Evolutionary conservation across 805 yeast species (phyloP).

Genomic region (Saccharomycopsis sp.): DNA sequence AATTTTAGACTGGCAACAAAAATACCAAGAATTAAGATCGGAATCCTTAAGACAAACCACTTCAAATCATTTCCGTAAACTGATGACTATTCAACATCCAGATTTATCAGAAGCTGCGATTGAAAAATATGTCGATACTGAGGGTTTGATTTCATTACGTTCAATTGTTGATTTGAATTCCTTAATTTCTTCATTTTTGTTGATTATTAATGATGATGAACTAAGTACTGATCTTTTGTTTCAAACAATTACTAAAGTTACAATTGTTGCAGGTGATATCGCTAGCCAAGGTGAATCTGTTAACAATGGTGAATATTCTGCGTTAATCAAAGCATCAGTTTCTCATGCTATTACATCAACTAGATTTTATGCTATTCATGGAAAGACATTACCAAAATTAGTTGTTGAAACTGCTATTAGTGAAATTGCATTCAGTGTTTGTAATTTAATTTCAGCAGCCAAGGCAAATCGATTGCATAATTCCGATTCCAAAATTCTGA

Average conservation of each 20-base stretch:
- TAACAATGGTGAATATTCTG: constrained; percentile 34
- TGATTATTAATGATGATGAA: constrained; percentile 23
- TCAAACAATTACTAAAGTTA: constrained; percentile 43
- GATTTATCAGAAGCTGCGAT: constrained; percentile 27
- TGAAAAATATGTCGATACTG: constrained; percentile 26
- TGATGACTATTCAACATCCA: constrained; percentile 20
- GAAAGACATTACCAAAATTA: constrained; percentile 58
- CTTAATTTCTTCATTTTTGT: constrained; percentile 31
- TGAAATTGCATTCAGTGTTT: constrained; percentile 61
- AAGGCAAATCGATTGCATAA: constrained; percentile 32
- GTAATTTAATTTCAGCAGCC: constrained; percentile 50
- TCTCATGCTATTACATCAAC: constrained; percentile 72
- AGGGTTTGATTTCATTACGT: constrained; percentile 42
- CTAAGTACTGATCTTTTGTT: constrained; percentile 38
- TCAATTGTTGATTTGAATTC: constrained; percentile 41
- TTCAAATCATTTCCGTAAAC: not conserved
- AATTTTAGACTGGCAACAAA: constrained; percentile 43
- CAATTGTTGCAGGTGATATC: constrained; percentile 32
- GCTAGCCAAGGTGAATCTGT: constrained; percentile 26
- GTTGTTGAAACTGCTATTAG: constrained; percentile 70
- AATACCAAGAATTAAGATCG: constrained; percentile 41
- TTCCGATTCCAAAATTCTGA: not conserved
- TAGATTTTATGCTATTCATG: constrained; percentile 62
- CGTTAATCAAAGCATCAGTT: constrained; percentile 55
- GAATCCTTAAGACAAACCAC: constrained; percentile 27